Percentiles rank a stretch among this genome's conserved stretches.
Conservation (phyloP, 345 rosid species). For the Microthlaspi erraticum region DNA sequence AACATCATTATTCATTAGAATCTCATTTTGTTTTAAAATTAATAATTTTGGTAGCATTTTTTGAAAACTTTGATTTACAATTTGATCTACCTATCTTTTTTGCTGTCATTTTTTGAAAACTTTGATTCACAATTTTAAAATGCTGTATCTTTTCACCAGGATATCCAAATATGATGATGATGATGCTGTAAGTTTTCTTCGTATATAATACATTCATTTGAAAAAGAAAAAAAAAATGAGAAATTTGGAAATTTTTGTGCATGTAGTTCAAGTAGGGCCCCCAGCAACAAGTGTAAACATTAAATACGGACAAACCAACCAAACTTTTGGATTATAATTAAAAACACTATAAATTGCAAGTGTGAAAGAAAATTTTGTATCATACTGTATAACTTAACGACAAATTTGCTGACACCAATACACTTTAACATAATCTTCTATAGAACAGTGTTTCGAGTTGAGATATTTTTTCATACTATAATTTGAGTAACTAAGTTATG, state of each 20-base stretch:
- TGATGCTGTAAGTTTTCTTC: background rate
- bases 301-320: constrained; percentile 14
- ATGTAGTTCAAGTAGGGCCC: constrained; percentile 29
- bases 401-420: constrained; percentile 33
- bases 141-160: background rate
- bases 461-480: background rate
- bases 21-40: background rate
- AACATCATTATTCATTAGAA: constrained; percentile 2
- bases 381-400: constrained; percentile 25
- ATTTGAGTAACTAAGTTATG: background rate
- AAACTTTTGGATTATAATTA: constrained; percentile 23
- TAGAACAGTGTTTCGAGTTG: constrained; percentile 9
- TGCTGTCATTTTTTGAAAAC: background rate
- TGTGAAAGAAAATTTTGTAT: constrained; percentile 2
- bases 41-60: background rate
- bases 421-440: constrained; percentile 10
- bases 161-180: constrained; percentile 23
- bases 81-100: background rate
- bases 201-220: background rate
- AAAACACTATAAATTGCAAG: constrained; percentile 32
- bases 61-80: background rate
- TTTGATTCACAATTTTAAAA: background rate
- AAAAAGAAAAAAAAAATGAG: background rate
- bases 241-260: constrained; percentile 4
- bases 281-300: constrained; percentile 25